Base-by-base conservation (phyloP, 2,329 filamentous ascomycete species). In the Raffaelea ambrosiae region DNA sequence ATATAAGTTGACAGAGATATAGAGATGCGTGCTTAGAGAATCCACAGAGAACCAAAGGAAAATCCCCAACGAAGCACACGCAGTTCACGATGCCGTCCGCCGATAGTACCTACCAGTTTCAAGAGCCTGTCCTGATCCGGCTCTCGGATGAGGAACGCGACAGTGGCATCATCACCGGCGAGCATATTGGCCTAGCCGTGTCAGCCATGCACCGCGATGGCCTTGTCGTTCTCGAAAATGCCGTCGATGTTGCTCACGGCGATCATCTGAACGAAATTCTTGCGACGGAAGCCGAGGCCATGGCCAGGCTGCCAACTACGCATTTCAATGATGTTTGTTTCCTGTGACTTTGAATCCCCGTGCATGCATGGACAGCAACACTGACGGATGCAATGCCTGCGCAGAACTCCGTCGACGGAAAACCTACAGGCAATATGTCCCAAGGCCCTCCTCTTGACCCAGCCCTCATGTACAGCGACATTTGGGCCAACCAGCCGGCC, bases 381-480 rank as follows among this genome's bases (percentile, higher is more conserved):
- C n/a, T n/a, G n/a, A n/a, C n/a, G n/a, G n/a, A n/a, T n/a, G n/a
- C n/a, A n/a, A n/a, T n/a, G n/a, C n/a, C n/a, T n/a, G n/a, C n/a
- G n/a, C 39, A 52, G 51, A 55, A 55, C 48, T 51, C 50, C 2
- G 39, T 39, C 19, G 46, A 46, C 21, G 53, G 48, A 21, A 43
- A 43, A 8, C 48, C 53, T 2, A 53, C 51, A 3, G 53, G 53
- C 16, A 55, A 55, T 46, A 53, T 55, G 53, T 53, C 51, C 16
- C 51, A 55, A 18, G 41, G 51, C 21, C 51, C 53, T 8, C 53
- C 53, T 14, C 49, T 55, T 7, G 33, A 47, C 11, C 53, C 53
- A 3, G 29, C 42, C 16, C 51, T 54, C 31, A 53, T 54, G 53
- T 51, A 51, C 44, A 26, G 16, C n/a, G 46, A 47, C n/a, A 22